Evolutionary conservation across 257 asterid genomes (phyloP).

Genomic region (Forsythia suspensa): DNA sequence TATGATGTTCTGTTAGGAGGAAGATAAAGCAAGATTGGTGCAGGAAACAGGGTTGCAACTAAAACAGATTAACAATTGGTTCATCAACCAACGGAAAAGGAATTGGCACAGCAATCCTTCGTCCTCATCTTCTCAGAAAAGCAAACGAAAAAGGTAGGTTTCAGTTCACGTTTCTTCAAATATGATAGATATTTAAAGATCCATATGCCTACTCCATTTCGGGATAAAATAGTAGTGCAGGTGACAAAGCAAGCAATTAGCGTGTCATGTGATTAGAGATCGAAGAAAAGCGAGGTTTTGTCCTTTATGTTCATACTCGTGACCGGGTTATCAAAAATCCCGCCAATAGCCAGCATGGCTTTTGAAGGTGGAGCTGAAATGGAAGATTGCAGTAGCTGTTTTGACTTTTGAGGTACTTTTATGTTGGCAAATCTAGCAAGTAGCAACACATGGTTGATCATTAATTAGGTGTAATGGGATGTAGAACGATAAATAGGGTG

Average conservation of each 20-base stretch:
- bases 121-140: conserved; percentile 39
- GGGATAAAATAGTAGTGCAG: conserved; percentile 22
- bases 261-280: conserved; percentile 18
- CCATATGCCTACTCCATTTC: neutral
- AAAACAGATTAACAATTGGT: conserved; percentile 54
- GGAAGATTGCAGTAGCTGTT: conserved; percentile 18
- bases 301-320: conserved; percentile 5
- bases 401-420: conserved; percentile 29
- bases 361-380: conserved; percentile 9
- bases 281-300: neutral
- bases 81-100: conserved; percentile 53
- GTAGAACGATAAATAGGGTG: conserved; percentile 16
- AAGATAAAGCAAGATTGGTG: conserved; percentile 51
- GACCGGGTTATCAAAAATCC: neutral
- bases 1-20: conserved; percentile 31
- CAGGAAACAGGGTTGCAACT: conserved; percentile 54
- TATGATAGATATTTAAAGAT: neutral
- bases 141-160: conserved; percentile 49
- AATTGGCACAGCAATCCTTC: conserved; percentile 54
- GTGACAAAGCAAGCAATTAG: conserved; percentile 25
- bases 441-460: neutral
- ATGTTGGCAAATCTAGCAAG: neutral
- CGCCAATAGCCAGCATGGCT: neutral
- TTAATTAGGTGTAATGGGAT: conserved; percentile 17
- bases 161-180: neutral